Percentiles rank a stretch among this genome's conserved stretches.
Conservation (phyloP, 352 stramenopile genomes). For the Globisporangium polare region DNA sequence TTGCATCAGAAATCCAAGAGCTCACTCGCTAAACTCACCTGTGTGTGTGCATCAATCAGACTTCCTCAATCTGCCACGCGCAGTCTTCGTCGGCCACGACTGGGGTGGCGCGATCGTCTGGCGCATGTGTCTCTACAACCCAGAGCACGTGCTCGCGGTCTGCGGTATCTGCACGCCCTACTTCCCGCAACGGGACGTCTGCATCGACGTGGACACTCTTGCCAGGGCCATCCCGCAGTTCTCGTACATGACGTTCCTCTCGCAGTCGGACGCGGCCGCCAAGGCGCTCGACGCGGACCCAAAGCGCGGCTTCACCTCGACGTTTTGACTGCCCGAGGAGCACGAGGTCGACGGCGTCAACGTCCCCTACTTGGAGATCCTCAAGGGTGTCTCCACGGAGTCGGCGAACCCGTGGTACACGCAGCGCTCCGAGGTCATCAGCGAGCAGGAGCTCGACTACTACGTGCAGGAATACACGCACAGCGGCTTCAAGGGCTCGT, state of each 20-base stretch:
- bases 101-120: constrained; percentile 51
- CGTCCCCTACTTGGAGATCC: constrained; percentile 23
- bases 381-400: constrained; percentile 17
- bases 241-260: constrained; percentile 35
- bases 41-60: constrained; percentile 21
- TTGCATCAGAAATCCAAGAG: not conserved
- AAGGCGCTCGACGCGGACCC: constrained; percentile 28
- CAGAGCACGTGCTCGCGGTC: constrained; percentile 43
- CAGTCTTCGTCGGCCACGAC: constrained; percentile 51
- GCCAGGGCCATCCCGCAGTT: constrained; percentile 29
- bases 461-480: constrained; percentile 35
- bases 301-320: constrained; percentile 28
- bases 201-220: constrained; percentile 27
- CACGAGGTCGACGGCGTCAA: constrained; percentile 14
- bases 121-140: constrained; percentile 55
- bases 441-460: constrained; percentile 38
- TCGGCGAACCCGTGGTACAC: constrained; percentile 28
- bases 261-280: constrained; percentile 22
- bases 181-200: constrained; percentile 26
- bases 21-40: not conserved
- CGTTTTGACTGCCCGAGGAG: constrained; percentile 26
- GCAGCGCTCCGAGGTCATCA: constrained; percentile 32
- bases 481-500: constrained; percentile 30
- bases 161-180: constrained; percentile 60
- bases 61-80: constrained; percentile 40